Evolutionary conservation across 2,329 filamentous ascomycete species (phyloP), one percentile per base, ranked within the genome.

Genomic region (Monilinia fructicola): DNA sequence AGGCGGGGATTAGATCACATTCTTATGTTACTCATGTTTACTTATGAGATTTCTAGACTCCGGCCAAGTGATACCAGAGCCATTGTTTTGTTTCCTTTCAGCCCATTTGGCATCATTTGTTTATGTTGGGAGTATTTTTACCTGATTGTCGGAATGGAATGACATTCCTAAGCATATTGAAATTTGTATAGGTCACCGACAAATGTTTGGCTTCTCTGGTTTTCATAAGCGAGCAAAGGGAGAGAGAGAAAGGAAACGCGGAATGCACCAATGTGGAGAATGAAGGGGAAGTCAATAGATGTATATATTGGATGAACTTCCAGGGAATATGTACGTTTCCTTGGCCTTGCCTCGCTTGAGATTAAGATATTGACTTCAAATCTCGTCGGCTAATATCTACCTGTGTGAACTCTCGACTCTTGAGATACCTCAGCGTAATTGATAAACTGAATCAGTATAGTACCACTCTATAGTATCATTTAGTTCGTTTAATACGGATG

Each of bases 1-100:
- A 50, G 44, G 28, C 56, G 42, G 28, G 44, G n/a, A 44, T 60
- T 50, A 21, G 44, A 50, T 21, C 44, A 26, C 44, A 60, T 50
- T 60, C 58, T 50, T 60, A 60, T 50, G 44, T 26, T 59, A 26
- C 35, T 59, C 42, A 59, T 59, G 26, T 46, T 50, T 50, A 21
- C 28, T 60, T 16, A 2, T 35, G 42, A 59, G 42, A 59, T 26
- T 48, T 21, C 28, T 38, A 40, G 28, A 60, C 44, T 50, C 31
- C 3, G 21, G 14, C 21, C 14, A 50, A 60, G 44, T 60, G 44
- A 26, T 60, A 18, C n/a, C n/a, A 60, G 38, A 50, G 58, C 21
- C 21, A 50, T 6, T 60, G 12, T 10, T 35, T 48, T 7, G 2
- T 46, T 35, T 46, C 26, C 6, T 28, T 46, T 46, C 40, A 16